phyloP scores from a whole-genome alignment of 768 basidiomycete genomes.

The Collybia sp. region DNA sequence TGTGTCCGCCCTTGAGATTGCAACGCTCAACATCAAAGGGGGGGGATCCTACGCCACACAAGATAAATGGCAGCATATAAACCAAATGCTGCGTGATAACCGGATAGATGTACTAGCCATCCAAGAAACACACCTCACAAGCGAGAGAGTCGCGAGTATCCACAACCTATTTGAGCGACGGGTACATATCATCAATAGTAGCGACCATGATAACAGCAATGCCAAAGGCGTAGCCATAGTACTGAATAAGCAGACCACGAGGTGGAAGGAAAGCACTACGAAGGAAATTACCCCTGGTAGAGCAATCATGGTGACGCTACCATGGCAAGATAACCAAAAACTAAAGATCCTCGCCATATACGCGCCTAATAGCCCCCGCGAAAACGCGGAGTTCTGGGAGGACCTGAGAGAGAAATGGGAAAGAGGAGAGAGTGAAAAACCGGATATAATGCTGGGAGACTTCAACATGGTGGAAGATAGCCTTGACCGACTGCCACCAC shows the following conservation, averaged over 20 bases:
- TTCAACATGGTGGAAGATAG: slow-evolving; percentile 35
- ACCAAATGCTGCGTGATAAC: slow-evolving; percentile 17
- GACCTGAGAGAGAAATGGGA: slow-evolving; percentile 7
- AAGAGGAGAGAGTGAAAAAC: slow-evolving; percentile 7
- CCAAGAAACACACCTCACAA: slow-evolving; percentile 26
- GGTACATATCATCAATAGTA: slow-evolving; percentile 14
- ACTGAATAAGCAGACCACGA: slow-evolving; percentile 22
- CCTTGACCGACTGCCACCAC: slow-evolving; percentile 27
- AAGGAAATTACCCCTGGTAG: slow-evolving; percentile 20
- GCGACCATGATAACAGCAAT: slow-evolving; percentile 9
- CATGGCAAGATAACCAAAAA: slow-evolving; percentile 12
- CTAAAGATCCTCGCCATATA: slow-evolving; percentile 27
- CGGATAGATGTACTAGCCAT: slow-evolving; percentile 22
- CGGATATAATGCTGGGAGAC: slow-evolving; percentile 33
- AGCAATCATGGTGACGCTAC: slow-evolving; percentile 12
- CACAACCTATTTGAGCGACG: slow-evolving; percentile 1
- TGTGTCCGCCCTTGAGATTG: slow-evolving; percentile 6
- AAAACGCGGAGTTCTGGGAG: slow-evolving; percentile 26
- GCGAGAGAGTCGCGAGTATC: slow-evolving; percentile 3
- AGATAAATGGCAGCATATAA: slow-evolving; percentile 20
- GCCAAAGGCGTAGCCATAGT: slow-evolving; percentile 27
- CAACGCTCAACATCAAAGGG: slow-evolving; percentile 20
- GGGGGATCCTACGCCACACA: not conserved
- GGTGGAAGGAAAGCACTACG: slow-evolving; percentile 6
- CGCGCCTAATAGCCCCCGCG: slow-evolving; percentile 22